Base-by-base conservation (phyloP, 768 basidiomycete genomes). In the Boletus barrowsii region DNA sequence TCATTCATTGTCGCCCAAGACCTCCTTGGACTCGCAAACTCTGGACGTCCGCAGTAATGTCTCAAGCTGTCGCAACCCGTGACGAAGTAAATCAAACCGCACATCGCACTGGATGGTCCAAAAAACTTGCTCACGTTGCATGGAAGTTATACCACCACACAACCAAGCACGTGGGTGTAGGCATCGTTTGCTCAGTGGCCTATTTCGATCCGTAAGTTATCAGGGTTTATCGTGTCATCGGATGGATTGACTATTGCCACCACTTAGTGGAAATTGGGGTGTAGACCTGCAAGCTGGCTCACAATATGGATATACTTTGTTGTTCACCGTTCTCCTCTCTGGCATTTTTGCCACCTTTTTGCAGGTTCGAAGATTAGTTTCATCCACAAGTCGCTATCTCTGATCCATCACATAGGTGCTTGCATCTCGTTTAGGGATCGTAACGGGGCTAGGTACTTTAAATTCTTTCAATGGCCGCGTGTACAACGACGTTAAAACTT, bases 271-370 rank as follows among this genome's bases (percentile, higher is more conserved):
- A 29, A 95, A 94, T 64, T 93, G 92, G 93, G 83, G 87, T 17
- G 92, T 93, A 15, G 93, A 94, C 72, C 74, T 95, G 9, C 87
- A 90, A 70, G 93, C 93, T 1, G 93, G 93, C 10, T 88, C 88
- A 18, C 69, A 84, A 52, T 95, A 80, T 66, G 93, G 95, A 1
- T 97, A 96, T 71, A 82, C 81, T 55, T 77, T 95, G 14, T 79
- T 98, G 30, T 95, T 96, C 70, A 77, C 91, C 15, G 86, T 98
- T 11, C 78, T 97, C 7, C 68, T 97, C 18, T 76, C 94, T 2
- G 93, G 93, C 10, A 58, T 95, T 9, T 84, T 90, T 51, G 93
- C 91, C 15, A 86, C 88, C 3, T 83, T 90, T 57, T 76, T 94
- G 15, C 95, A 97, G 81, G 88, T 68, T 17, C 32, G 22, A 35